phyloP scores from a whole-genome alignment of 306 rosid species.

The Glycine soja region DNA sequence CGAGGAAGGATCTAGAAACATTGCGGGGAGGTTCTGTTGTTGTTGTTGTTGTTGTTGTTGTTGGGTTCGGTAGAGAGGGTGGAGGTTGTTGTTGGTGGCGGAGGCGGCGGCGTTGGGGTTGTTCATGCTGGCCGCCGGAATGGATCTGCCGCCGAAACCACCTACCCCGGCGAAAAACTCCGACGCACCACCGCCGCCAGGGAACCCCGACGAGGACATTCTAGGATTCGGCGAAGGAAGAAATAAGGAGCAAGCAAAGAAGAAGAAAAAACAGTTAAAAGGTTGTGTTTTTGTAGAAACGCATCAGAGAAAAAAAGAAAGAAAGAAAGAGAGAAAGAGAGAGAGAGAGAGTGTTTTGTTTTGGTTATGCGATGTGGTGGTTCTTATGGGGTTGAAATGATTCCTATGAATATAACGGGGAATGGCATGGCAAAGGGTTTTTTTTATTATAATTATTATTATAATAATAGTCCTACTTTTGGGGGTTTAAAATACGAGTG shows the following conservation, averaged over 20 bases:
- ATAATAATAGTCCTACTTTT: not conserved
- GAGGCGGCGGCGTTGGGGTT: constrained; percentile 34
- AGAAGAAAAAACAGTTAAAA: constrained; percentile 34
- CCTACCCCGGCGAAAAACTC: constrained; percentile 54
- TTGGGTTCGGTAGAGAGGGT: constrained; percentile 62
- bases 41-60: constrained; percentile 24
- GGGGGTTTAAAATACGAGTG: constrained; percentile 23
- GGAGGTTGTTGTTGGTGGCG: constrained; percentile 39
- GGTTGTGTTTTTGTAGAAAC: constrained; percentile 55
- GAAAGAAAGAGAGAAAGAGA: not conserved
- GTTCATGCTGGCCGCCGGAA: constrained; percentile 49
- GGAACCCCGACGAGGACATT: constrained; percentile 81
- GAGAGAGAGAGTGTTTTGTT: not conserved
- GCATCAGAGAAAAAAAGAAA: constrained; percentile 48
- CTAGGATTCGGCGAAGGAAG: constrained; percentile 9
- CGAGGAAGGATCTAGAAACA: constrained; percentile 62
- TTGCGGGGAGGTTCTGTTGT: constrained; percentile 54
- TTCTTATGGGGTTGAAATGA: constrained; percentile 52
- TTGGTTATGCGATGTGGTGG: constrained; percentile 17
- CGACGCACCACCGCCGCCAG: constrained; percentile 67
- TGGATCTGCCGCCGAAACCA: constrained; percentile 57
- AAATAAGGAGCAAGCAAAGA: not conserved
- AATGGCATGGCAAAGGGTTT: constrained; percentile 13
- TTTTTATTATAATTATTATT: too few relatives aligned
- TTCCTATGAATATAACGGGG: constrained; percentile 55